These are phyloP conservation scores for Auriscalpium vulgare DNA, from an alignment of 768 basidiomycete species.

Conservation along the genomic window DNA sequence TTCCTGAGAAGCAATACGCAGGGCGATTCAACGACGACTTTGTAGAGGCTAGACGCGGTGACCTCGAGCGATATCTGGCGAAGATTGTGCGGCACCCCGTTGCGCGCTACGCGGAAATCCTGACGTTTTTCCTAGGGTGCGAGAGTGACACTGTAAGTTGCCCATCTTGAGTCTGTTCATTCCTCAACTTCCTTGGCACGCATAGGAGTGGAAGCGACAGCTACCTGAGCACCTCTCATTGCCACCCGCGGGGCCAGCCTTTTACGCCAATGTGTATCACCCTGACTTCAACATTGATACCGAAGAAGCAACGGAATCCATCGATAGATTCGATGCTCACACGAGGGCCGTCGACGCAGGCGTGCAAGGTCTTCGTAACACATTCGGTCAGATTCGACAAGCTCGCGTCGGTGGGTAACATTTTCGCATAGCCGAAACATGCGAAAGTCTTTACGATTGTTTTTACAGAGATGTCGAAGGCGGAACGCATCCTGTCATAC, in stretches of 20 bases:
- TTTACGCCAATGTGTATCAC: slow-evolving; percentile 75
- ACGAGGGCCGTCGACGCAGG: slow-evolving; percentile 59
- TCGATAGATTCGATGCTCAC: slow-evolving; percentile 59
- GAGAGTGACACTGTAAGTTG: slow-evolving; percentile 63
- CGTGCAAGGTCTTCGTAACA: slow-evolving; percentile 55
- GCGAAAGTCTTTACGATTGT: not conserved
- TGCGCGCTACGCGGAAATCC: slow-evolving; percentile 67
- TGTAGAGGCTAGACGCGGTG: slow-evolving; percentile 73
- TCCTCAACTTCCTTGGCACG: not conserved
- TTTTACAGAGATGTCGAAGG: slow-evolving; percentile 66
- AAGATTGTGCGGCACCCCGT: slow-evolving; percentile 69
- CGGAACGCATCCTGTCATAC: slow-evolving; percentile 66
- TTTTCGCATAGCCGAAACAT: not conserved
- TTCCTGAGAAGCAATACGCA: slow-evolving; percentile 82
- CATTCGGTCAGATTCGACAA: slow-evolving; percentile 57
- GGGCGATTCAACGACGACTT: slow-evolving; percentile 77
- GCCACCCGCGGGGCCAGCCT: slow-evolving; percentile 63
- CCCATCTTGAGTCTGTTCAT: not conserved
- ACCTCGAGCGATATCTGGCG: slow-evolving; percentile 71
- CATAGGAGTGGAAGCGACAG: slow-evolving; percentile 64
- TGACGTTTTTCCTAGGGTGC: slow-evolving; percentile 73
- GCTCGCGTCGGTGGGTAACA: slow-evolving; percentile 51
- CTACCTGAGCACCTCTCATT: slow-evolving; percentile 53
- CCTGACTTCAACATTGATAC: slow-evolving; percentile 78
- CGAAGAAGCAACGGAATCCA: slow-evolving; percentile 55